phyloP scores from a whole-genome alignment of 208 protist species.

The Trypanosoma boissoni region DNA sequence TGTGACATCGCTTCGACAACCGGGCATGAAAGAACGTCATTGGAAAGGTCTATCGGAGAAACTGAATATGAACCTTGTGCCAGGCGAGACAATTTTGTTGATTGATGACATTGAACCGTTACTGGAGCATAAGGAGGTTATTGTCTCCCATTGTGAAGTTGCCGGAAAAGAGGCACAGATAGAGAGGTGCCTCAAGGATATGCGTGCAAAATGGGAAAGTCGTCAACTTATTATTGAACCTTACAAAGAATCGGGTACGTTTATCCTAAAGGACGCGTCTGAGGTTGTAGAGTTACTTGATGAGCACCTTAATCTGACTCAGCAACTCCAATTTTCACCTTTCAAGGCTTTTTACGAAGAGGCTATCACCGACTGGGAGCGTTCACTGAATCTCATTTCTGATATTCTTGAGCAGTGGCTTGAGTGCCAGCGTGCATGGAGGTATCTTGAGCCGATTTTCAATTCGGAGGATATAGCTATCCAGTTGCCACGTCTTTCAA shows the following conservation, averaged over 20 bases:
- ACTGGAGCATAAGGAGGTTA: slow-evolving; percentile 79
- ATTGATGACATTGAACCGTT: slow-evolving; percentile 83
- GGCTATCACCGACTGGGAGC: slow-evolving; percentile 93
- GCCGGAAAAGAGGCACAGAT: slow-evolving; percentile 97
- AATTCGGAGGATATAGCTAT: slow-evolving; percentile 94
- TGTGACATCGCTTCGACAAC: slow-evolving; percentile 93
- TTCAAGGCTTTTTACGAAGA: slow-evolving; percentile 96
- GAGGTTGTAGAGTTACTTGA: slow-evolving; percentile 94
- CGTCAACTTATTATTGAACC: slow-evolving; percentile 89
- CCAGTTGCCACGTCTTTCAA: slow-evolving; percentile 93
- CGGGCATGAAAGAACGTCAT: slow-evolving; percentile 96
- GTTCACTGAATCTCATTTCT: slow-evolving; percentile 89
- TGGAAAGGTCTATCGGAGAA: slow-evolving; percentile 92
- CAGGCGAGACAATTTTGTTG: slow-evolving; percentile 85
- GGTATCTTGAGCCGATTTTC: slow-evolving; percentile 98
- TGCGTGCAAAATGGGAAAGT: slow-evolving; percentile 94
- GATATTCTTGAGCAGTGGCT: slow-evolving; percentile 97
- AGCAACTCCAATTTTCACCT: slow-evolving; percentile 95
- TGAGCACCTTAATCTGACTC: slow-evolving; percentile 95
- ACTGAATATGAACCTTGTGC: slow-evolving; percentile 82
- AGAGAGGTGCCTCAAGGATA: slow-evolving; percentile 95
- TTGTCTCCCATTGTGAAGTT: slow-evolving; percentile 93
- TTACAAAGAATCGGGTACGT: slow-evolving; percentile 94
- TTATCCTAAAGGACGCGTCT: slow-evolving; percentile 90
- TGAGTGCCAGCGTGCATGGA: slow-evolving; percentile 94